Evolutionary conservation across 768 basidiomycete species (phyloP).

Genomic region (Leucocoprinus sp.): DNA sequence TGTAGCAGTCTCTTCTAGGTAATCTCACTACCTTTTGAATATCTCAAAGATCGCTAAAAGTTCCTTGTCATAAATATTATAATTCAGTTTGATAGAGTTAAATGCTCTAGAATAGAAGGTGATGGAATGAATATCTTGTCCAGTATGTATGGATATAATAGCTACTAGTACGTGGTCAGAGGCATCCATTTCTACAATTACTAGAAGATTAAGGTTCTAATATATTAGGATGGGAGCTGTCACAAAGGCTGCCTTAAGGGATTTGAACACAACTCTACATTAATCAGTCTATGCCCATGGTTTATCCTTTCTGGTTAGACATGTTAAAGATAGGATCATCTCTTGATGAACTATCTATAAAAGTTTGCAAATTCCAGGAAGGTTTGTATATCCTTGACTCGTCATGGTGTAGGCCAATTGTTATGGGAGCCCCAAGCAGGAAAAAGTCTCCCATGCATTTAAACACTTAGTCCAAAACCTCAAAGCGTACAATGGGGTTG

Average conservation of each 20-base stretch:
- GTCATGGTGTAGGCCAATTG: too few species aligned
- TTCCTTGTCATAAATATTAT: slow-evolving; percentile 38
- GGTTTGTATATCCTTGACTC: too few species aligned
- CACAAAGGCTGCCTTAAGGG: slow-evolving; percentile 2
- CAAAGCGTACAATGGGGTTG: too few species aligned
- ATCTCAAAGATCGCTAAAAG: not conserved
- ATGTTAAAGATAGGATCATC: too few species aligned
- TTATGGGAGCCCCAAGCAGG: too few species aligned
- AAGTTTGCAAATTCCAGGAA: too few species aligned
- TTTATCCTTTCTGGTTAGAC: too few species aligned
- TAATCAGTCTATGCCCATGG: too few species aligned
- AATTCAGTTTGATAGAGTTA: slow-evolving; percentile 31
- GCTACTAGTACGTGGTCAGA: not conserved
- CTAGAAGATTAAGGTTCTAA: slow-evolving; percentile 19
- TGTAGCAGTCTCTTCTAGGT: not conserved
- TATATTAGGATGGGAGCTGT: slow-evolving; percentile 1
- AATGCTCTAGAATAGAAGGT: slow-evolving; percentile 27
- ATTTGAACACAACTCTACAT: not conserved
- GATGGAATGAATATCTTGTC: slow-evolving; percentile 12
- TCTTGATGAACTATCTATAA: too few species aligned
- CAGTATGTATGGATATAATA: not conserved
- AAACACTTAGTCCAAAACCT: too few species aligned
- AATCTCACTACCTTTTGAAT: slow-evolving; percentile 1
- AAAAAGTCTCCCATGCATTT: too few species aligned
- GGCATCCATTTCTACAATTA: not conserved